Base-by-base conservation (phyloP, 176 grass and related monocot species). In the Lolium multiflorum region DNA sequence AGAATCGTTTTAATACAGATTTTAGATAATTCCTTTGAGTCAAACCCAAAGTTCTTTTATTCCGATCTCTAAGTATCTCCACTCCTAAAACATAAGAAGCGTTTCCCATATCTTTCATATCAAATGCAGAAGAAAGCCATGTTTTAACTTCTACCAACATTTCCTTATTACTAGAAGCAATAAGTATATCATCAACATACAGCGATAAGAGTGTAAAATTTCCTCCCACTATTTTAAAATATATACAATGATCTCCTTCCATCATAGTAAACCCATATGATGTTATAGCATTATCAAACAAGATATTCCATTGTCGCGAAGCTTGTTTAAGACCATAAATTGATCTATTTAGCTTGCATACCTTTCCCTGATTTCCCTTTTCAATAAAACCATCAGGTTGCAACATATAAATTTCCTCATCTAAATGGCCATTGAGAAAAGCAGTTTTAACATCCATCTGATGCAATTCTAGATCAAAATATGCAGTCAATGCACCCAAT, bases 71-170 rank as follows among this genome's bases (percentile, higher is more conserved):
- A 58, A n/a, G 18, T n/a, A 58, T 67, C 17, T 67, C 28, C 28
- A 67, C 28, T 67, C 64, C 64, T 67, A 67, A 12, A 16, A 67
- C 64, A 67, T 67, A 67, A 38, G 64, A 67, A 67, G 64, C 64
- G 14, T 38, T 67, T 7, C 63, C 5, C 63, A 67, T 67, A 6
- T 67, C 28, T 37, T 37, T 67, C 28, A 17, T 67, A 1, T 67
- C 63, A 67, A 67, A 67, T 0, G 14, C 37, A 37, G 63, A 67
- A 67, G 63, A 67, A 8, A 67, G 31, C 26, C 63, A 37, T 0
- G 28, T 35, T 26, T 67, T 67, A 35, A 67, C 63, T 67, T 31
- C 13, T 17, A 15, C 6, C 31, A 37, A 26, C 63, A 67, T 67
- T 67, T 67, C 28, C 63, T 17, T 67, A 67, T 37, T 37, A 26